Base-by-base conservation (phyloP, 225 moss, liverwort and hornwort species). In the Bryoerythrophyllum caledonicum region DNA sequence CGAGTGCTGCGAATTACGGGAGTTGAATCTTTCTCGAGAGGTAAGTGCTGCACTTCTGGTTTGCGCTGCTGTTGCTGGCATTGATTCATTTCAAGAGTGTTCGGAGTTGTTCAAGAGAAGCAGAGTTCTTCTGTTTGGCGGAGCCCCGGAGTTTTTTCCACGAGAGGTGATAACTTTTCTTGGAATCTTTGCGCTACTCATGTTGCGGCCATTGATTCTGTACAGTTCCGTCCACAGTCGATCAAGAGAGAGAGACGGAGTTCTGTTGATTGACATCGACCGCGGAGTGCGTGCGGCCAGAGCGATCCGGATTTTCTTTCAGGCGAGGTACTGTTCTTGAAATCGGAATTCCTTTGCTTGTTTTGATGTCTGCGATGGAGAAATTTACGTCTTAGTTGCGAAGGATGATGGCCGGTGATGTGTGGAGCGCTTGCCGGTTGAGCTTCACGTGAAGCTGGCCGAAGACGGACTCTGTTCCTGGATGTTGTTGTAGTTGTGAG, bases 191-290 rank as follows among this genome's bases (percentile, higher is more conserved):
- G 61, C 53, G 44, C 44, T 44, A 14, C 44, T 44, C 14, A 15
- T 44, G 44, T 44, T 44, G 44, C 15, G 44, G 44, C 44, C 44
- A 44, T 44, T 44, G 14, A 15, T 13, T 11, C 4, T 44, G 44
- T 15, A 40, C 11, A 40, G 11, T 40, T 10, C 40, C 11, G 40
- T 53, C 76, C 63, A 67, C 64, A 26, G 4, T 10, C 26, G 55
- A 70, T 70, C 28, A 21, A 53, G 70, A 69, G 15, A 70, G 77
- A 53, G 14, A 70, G 70, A 34, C 26, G 10, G 53, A 38, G 38
- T 38, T 35, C 35, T 60, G 35, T 34, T 76, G 5, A 16, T 46
- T 60, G 24, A 59, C 34, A n/a, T n/a, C n/a, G n/a, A n/a, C n/a
- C 49, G 61, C 40, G 61, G 75, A 61, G 52, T 58, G 67, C 44